Percentiles rank a stretch among this genome's conserved stretches.
These are phyloP conservation scores for Barnettozyma sucrosica DNA, from an alignment of 805 yeast species.

Conservation along the genomic window DNA sequence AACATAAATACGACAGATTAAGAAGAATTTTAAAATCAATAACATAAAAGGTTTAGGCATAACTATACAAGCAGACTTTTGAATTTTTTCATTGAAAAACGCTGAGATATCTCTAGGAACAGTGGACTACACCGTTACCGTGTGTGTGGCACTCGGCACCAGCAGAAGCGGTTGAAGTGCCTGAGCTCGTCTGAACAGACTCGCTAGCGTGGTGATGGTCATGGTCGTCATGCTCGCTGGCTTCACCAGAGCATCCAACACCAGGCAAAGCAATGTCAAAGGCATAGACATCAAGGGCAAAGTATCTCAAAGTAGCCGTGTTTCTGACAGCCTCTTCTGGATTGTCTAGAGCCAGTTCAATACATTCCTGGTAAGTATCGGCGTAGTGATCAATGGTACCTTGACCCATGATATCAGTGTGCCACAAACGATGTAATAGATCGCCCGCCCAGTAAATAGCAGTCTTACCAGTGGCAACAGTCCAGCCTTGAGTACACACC, in stretches of 20 bases:
- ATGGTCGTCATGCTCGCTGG: slow-evolving; percentile 1
- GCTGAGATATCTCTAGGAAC: slow-evolving; percentile 8
- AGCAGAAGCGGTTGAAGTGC: slow-evolving; percentile 8
- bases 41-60: no score
- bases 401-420: slow-evolving; percentile 28
- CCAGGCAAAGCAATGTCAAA: slow-evolving; percentile 23
- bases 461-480: slow-evolving; percentile 21
- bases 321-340: slow-evolving; percentile 33
- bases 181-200: neutral
- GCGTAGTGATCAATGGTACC: slow-evolving; percentile 32
- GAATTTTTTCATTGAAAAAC: neutral
- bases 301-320: slow-evolving; percentile 28
- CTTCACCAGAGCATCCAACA: slow-evolving; percentile 27
- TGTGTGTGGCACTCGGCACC: slow-evolving; percentile 22
- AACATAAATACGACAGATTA: no score
- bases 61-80: no score
- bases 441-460: slow-evolving; percentile 33
- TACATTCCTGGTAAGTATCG: slow-evolving; percentile 30
- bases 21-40: no score
- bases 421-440: slow-evolving; percentile 35
- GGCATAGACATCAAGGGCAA: slow-evolving; percentile 29
- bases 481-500: slow-evolving; percentile 32
- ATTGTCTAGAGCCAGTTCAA: slow-evolving; percentile 29
- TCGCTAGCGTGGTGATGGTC: neutral
- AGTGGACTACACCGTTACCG: slow-evolving; percentile 17